Base-by-base conservation (phyloP, 345 rosid species). In the Moringa oleifera region DNA sequence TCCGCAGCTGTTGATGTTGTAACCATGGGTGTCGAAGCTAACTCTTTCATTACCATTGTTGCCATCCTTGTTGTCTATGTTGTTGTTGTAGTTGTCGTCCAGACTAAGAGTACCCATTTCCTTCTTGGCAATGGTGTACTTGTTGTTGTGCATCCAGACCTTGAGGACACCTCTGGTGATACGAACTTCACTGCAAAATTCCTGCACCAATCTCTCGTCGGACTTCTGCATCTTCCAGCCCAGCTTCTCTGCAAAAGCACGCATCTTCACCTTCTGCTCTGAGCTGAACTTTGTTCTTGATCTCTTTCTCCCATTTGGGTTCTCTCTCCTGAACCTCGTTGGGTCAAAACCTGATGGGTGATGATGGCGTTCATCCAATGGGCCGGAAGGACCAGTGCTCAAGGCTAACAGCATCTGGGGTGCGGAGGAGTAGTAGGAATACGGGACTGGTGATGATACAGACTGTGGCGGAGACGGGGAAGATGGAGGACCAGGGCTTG, bases 141-240 rank as follows among this genome's bases (percentile, higher is more conserved):
- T 90, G 71, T 87, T 79, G 62, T 90, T 90, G 55, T 90, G 94
- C 84, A 90, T 87, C 97, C 95, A 87, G 0, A 87, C 90, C 70
- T 83, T 90, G 66, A 90, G 72, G n/a, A 87, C 90, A 17, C 81
- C 77, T 70, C 95, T 83, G 23, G 68, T 66, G 2, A 90, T 85
- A 56, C 90, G 87, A 56, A 79, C 69, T 37, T 83, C 90, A 18
- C 52, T 46, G 75, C 97, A 90, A 50, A 90, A 80, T 7, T 74
- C 75, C 55, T 75, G 72, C 66, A 81, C 76, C 21, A 61, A 24
- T 56, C 50, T 82, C n/a, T 85, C 90, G 23, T 83, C 84, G 0
- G 68, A 71, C 55, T 74, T 82, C 62, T 69, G 74, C 84, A 90
- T 78, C 68, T 59, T 85, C 97, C 97, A 90, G 20, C 95, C 92